Evolutionary conservation across 148 eudicot species (phyloP).

Genomic region (Nepenthes mirabilis): DNA sequence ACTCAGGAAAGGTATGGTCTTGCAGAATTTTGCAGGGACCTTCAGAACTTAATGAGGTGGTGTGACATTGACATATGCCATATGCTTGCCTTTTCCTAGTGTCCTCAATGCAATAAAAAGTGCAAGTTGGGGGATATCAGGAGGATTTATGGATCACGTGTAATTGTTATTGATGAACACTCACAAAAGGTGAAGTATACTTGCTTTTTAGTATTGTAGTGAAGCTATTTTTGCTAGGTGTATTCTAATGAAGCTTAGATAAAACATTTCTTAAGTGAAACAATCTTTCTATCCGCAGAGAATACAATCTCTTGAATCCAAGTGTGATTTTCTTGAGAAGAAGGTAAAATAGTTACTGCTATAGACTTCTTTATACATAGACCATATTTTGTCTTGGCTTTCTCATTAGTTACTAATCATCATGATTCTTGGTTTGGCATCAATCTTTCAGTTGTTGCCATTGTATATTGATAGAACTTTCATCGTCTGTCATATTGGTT

Average conservation of each 20-base stretch:
- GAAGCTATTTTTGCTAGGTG: background rate
- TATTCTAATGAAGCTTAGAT: conserved; percentile 5
- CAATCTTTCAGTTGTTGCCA: too few species aligned
- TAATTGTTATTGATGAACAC: conserved; percentile 60
- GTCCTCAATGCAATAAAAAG: conserved; percentile 87
- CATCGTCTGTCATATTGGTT: too few species aligned
- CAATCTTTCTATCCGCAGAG: conserved; percentile 34
- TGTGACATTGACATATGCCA: background rate
- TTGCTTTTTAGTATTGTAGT: background rate
- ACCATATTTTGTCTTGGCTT: background rate
- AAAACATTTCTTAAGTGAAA: background rate
- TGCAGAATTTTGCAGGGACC: background rate
- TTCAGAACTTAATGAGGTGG: background rate
- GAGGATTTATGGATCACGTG: conserved; percentile 64
- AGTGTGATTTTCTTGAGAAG: conserved; percentile 52
- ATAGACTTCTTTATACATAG: background rate
- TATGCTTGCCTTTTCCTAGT: conserved; percentile 22
- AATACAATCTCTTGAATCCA: conserved; percentile 53
- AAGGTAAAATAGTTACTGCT: conserved; percentile 31
- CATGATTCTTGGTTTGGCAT: too few species aligned
- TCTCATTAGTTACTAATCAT: too few species aligned
- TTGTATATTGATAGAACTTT: too few species aligned
- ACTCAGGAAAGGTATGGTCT: conserved; percentile 52
- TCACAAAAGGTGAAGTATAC: conserved; percentile 47
- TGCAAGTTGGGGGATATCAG: conserved; percentile 66